Conservation (phyloP, 192 early-diverging fungal species). For the Piromyces finnis region DNA sequence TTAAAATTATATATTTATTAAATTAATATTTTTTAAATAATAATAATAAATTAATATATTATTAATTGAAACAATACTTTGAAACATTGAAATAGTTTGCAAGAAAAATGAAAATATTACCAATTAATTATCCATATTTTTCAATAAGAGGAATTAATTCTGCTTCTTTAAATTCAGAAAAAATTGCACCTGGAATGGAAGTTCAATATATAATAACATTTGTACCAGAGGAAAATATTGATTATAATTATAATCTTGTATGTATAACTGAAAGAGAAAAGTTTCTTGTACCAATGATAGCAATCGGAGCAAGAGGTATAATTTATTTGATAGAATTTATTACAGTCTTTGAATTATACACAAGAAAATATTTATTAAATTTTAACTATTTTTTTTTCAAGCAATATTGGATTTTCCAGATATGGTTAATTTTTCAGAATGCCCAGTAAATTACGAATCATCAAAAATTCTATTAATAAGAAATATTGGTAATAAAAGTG, state of each 20-base stretch:
- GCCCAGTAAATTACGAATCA: slow-evolving; percentile 17
- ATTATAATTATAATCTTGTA: slow-evolving; percentile 29
- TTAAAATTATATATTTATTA: neutral
- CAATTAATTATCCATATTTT: slow-evolving; percentile 25
- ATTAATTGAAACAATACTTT: too few species aligned
- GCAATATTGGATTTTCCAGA: slow-evolving; percentile 37
- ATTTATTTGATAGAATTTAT: neutral
- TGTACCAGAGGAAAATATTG: slow-evolving; percentile 25
- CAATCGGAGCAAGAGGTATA: slow-evolving; percentile 26
- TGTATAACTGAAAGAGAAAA: slow-evolving; percentile 39
- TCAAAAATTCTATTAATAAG: slow-evolving; percentile 22
- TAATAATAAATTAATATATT: too few species aligned
- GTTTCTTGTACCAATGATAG: slow-evolving; percentile 30
- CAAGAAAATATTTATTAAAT: too few species aligned
- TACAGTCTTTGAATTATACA: too few species aligned
- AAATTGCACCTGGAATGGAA: slow-evolving; percentile 44
- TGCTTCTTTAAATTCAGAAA: slow-evolving; percentile 20
- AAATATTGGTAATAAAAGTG: slow-evolving; percentile 30
- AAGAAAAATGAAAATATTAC: slow-evolving; percentile 21
- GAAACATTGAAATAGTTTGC: slow-evolving; percentile 26
- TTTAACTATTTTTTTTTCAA: slow-evolving; percentile 7
- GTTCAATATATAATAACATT: slow-evolving; percentile 29
- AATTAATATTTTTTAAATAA: too few species aligned
- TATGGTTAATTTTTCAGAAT: slow-evolving; percentile 18
- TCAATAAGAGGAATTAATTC: slow-evolving; percentile 14